A percentile compares a stretch with the other conserved stretches of the same genome.
phyloP scores from a whole-genome alignment of 2,329 filamentous ascomycete genomes.

The Geosmithia flava region DNA sequence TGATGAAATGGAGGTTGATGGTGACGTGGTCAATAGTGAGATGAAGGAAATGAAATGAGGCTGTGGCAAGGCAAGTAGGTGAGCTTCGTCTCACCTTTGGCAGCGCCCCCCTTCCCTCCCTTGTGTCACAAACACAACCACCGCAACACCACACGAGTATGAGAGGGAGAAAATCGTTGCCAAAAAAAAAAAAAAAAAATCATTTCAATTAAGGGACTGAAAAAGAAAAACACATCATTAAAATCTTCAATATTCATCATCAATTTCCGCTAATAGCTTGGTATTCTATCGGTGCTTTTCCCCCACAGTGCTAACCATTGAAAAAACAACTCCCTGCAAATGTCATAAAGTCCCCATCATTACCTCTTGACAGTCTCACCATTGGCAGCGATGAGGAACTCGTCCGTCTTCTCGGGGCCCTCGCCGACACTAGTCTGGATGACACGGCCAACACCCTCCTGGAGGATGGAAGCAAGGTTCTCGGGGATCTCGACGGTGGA shows the following conservation, averaged over 20 bases:
- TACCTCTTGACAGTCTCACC: conserved; percentile 34
- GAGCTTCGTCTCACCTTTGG: not conserved
- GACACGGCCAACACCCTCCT: conserved; percentile 72
- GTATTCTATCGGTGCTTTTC: not conserved
- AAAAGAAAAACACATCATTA: not conserved
- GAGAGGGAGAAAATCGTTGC: too few species aligned
- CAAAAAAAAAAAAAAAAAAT: too few species aligned
- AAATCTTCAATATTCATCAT: not conserved
- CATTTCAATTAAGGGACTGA: too few species aligned
- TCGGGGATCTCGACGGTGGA: conserved; percentile 49
- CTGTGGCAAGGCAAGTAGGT: not conserved
- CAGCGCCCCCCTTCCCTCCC: too few species aligned
- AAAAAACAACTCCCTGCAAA: not conserved
- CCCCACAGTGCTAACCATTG: not conserved
- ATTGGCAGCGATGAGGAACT: conserved; percentile 60
- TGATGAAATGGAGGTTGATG: not conserved
- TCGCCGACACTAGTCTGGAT: conserved; percentile 89
- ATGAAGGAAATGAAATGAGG: not conserved
- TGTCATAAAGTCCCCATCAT: not conserved
- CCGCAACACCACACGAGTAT: too few species aligned
- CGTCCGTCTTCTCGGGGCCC: conserved; percentile 69
- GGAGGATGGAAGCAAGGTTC: conserved; percentile 51
- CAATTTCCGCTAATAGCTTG: not conserved
- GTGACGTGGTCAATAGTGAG: not conserved
- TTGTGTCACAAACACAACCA: too few species aligned